These are phyloP conservation scores for Trichosanthes truncata DNA, from an alignment of 306 rosid genomes.

Conservation along the genomic window DNA sequence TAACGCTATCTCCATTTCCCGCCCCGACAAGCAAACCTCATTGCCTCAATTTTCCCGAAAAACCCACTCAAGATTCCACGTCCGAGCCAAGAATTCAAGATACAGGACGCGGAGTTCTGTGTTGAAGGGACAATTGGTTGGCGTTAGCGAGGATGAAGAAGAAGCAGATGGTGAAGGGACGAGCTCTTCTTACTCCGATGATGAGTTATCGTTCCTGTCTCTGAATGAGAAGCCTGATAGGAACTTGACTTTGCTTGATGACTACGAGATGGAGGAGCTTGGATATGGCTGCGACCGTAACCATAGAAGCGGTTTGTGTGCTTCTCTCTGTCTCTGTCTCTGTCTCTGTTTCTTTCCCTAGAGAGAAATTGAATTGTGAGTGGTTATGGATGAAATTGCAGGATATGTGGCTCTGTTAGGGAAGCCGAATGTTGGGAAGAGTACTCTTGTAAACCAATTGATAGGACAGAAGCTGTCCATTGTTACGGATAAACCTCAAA, in stretches of 20 bases:
- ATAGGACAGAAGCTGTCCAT: slow-evolving; percentile 88
- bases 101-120: slow-evolving; percentile 16
- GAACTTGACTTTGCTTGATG: slow-evolving; percentile 58
- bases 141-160: slow-evolving; percentile 13
- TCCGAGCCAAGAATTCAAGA: slow-evolving; percentile 10
- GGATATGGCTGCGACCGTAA: slow-evolving; percentile 27
- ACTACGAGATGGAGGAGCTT: slow-evolving; percentile 74
- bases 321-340: not conserved
- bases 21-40: not conserved
- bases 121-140: slow-evolving; percentile 9
- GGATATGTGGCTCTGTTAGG: slow-evolving; percentile 93
- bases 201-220: slow-evolving; percentile 60
- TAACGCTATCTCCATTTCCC: not conserved
- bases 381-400: slow-evolving; percentile 19
- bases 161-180: slow-evolving; percentile 23
- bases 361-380: not conserved
- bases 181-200: slow-evolving; percentile 38
- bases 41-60: slow-evolving; percentile 18
- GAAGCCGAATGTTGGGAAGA: slow-evolving; percentile 94
- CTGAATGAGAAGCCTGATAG: slow-evolving; percentile 77
- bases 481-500: slow-evolving; percentile 96
- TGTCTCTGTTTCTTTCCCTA: not conserved
- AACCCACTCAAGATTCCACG: slow-evolving; percentile 15
- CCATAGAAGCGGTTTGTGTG: slow-evolving; percentile 67
- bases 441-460: slow-evolving; percentile 91